Percentiles rank a stretch among this genome's conserved stretches.
phyloP scores from a whole-genome alignment of 345 rosid genomes.

The Diplotaxis tenuifolia region DNA sequence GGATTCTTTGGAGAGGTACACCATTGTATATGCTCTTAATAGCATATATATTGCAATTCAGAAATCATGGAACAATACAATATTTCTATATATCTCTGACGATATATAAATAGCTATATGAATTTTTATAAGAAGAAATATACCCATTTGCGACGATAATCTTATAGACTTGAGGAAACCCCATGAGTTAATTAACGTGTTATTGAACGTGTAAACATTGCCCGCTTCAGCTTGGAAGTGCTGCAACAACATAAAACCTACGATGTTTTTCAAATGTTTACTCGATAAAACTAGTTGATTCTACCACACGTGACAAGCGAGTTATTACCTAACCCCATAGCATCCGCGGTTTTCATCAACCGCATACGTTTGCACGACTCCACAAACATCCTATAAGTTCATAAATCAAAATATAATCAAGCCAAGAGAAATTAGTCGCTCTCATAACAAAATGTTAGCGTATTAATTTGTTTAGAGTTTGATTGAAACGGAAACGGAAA shows the following conservation, averaged over 20 bases:
- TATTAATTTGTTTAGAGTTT: background rate
- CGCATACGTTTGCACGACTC: slow-evolving; percentile 72
- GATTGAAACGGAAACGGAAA: background rate
- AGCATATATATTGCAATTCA: background rate
- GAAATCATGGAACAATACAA: background rate
- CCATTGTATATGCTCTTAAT: too few relatives aligned
- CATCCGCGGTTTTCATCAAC: slow-evolving; percentile 59
- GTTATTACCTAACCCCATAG: slow-evolving; percentile 44
- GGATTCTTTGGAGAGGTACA: too few relatives aligned
- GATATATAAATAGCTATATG: background rate
- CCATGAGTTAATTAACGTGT: slow-evolving; percentile 1
- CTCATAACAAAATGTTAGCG: background rate
- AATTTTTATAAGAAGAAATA: background rate
- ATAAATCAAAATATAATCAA: background rate
- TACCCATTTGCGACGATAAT: slow-evolving; percentile 3
- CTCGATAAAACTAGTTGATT: background rate
- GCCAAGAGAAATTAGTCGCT: background rate
- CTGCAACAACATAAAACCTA: background rate
- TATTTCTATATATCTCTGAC: background rate
- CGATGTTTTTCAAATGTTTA: background rate
- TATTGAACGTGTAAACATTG: background rate
- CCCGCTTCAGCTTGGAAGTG: slow-evolving; percentile 3
- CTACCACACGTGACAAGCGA: background rate
- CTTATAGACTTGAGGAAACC: slow-evolving; percentile 1
- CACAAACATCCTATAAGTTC: slow-evolving; percentile 54